Percentiles rank a stretch among this genome's conserved stretches.
Evolutionary conservation across 1,284 basidiomycete genomes (phyloP).

Genomic region (Ceratobasidium sp.): DNA sequence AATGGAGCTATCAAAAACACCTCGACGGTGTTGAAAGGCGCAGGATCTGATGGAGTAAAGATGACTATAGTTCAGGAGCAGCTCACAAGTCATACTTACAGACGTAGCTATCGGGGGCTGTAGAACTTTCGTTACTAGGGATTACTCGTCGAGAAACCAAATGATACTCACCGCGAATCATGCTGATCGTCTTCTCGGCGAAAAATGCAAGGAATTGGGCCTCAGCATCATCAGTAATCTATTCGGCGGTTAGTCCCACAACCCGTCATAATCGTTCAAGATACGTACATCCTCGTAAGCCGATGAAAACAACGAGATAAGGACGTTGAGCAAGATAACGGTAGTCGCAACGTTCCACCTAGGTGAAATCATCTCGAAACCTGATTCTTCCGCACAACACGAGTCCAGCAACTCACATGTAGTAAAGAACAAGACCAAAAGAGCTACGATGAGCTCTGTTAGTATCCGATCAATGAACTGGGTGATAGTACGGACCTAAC

Average conservation of each 20-base stretch:
- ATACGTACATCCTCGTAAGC: conserved; percentile 84
- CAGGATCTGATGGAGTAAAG: conserved; percentile 47
- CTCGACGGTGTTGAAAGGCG: conserved; percentile 86
- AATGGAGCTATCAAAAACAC: conserved; percentile 81
- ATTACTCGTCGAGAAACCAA: neutral
- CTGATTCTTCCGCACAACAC: conserved; percentile 28
- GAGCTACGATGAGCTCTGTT: conserved; percentile 59
- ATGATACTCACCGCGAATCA: conserved; percentile 69
- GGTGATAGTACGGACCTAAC: conserved; percentile 58
- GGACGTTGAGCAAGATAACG: conserved; percentile 91
- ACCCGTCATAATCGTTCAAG: neutral
- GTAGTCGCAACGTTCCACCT: conserved; percentile 89
- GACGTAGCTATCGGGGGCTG: conserved; percentile 52
- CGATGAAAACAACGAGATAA: conserved; percentile 93
- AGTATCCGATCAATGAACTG: neutral
- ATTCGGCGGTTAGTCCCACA: conserved; percentile 25
- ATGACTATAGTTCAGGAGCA: neutral
- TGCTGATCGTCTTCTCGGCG: conserved; percentile 81
- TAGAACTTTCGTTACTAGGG: conserved; percentile 74
- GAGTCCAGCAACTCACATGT: conserved; percentile 65
- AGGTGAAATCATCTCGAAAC: conserved; percentile 30
- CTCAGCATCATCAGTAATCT: conserved; percentile 72
- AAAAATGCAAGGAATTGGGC: conserved; percentile 91
- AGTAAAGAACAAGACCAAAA: conserved; percentile 81
- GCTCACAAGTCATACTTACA: conserved; percentile 44